Evolutionary conservation across 495 filamentous ascomycete genomes (phyloP).

Genomic region (Margaritispora aquatica): DNA sequence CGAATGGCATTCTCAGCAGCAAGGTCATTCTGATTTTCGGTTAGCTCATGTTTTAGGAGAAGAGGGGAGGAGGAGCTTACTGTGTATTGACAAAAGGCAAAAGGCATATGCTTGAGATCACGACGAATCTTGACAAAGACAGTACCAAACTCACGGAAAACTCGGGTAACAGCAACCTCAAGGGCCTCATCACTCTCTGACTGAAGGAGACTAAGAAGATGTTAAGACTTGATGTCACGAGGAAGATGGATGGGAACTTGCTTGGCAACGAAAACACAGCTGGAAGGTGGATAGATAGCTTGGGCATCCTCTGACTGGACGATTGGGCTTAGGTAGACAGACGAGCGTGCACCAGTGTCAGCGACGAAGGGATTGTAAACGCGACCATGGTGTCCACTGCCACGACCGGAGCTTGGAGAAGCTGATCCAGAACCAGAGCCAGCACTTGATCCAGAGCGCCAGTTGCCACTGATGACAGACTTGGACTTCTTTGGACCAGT

Average conservation of each 20-base stretch:
- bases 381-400: not conserved
- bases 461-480: conserved; percentile 13
- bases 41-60: conserved; percentile 16
- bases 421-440: conserved; percentile 1
- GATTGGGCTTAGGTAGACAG: not conserved
- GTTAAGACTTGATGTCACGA: conserved; percentile 22
- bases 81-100: conserved; percentile 57
- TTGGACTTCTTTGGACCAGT: conserved; percentile 6
- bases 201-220: conserved; percentile 30
- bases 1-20: conserved; percentile 44
- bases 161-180: conserved; percentile 42
- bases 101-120: conserved; percentile 51
- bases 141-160: conserved; percentile 45
- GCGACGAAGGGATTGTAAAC: not conserved
- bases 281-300: conserved; percentile 42
- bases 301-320: conserved; percentile 48
- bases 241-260: conserved; percentile 29
- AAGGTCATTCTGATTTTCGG: conserved; percentile 26
- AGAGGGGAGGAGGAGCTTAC: conserved; percentile 31
- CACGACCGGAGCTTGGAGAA: conserved; percentile 5
- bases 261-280: conserved; percentile 63
- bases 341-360: no score
- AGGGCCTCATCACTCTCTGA: conserved; percentile 42
- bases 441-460: conserved; percentile 20
- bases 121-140: conserved; percentile 59